A percentile compares a stretch with the other conserved stretches of the same genome.
Evolutionary conservation across 2,329 filamentous ascomycete genomes (phyloP).

Genomic region (Chalaropsis thielavioides): DNA sequence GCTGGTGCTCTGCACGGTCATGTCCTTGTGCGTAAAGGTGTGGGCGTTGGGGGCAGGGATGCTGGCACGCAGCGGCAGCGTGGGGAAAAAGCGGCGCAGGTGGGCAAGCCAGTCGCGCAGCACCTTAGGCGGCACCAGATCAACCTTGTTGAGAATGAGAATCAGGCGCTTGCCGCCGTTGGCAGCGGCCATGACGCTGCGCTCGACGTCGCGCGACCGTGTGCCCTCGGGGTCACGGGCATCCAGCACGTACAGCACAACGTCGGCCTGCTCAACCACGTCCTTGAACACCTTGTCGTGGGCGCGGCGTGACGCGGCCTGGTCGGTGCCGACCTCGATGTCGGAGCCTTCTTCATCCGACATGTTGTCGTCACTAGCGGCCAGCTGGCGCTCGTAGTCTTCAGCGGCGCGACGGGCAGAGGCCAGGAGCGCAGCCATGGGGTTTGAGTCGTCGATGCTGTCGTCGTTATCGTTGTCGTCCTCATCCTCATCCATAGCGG

Average conservation of each 20-base stretch:
- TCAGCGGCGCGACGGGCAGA: conserved; percentile 67
- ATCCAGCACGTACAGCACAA: conserved; percentile 84
- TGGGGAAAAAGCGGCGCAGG: conserved; percentile 80
- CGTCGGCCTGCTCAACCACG: conserved; percentile 77
- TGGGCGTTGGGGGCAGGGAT: conserved; percentile 71
- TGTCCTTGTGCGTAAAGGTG: conserved; percentile 80
- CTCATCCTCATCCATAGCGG: conserved; percentile 35
- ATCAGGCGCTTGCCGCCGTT: conserved; percentile 75
- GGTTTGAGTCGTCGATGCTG: conserved; percentile 58
- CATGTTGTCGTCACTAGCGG: conserved; percentile 43
- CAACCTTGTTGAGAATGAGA: conserved; percentile 89
- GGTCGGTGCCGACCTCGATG: conserved; percentile 35
- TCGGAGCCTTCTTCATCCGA: conserved; percentile 41
- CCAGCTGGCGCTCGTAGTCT: conserved; percentile 53
- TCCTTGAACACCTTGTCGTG: conserved; percentile 96
- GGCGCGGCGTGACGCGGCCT: conserved; percentile 59
- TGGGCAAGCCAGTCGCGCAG: conserved; percentile 75
- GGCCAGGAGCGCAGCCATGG: conserved; percentile 81
- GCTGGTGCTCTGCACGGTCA: conserved; percentile 76
- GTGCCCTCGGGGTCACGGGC: conserved; percentile 85
- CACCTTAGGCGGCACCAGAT: conserved; percentile 68
- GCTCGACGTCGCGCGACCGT: conserved; percentile 78
- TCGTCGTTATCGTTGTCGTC: conserved; percentile 41
- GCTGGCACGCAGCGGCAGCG: conserved; percentile 74
- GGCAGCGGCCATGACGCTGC: conserved; percentile 78